phyloP scores from a whole-genome alignment of 2,329 filamentous ascomycete genomes.

The Fusarium chuoi region DNA sequence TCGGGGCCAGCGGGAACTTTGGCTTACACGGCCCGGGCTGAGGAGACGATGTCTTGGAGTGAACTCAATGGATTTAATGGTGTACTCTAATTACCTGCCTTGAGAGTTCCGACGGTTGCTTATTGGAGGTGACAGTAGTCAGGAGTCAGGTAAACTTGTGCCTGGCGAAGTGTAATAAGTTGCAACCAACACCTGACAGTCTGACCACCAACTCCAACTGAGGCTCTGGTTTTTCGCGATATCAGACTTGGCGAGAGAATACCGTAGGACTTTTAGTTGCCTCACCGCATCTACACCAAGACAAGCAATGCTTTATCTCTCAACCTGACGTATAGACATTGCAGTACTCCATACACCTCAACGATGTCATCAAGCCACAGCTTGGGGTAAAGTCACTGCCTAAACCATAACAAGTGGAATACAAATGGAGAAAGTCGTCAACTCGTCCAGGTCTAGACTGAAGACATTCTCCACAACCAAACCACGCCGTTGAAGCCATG shows the following conservation, averaged over 20 bases:
- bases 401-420: slow-evolving; percentile 28
- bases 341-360: not conserved
- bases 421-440: slow-evolving; percentile 11
- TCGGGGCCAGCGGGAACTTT: slow-evolving; percentile 5
- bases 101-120: slow-evolving; percentile 3
- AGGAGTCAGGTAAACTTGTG: not conserved
- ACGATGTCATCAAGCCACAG: slow-evolving; percentile 18
- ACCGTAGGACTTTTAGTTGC: too few relatives aligned
- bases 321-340: not conserved
- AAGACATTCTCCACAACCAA: slow-evolving; percentile 3
- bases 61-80: slow-evolving; percentile 6
- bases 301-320: not conserved
- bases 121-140: slow-evolving; percentile 8
- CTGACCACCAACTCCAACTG: not conserved
- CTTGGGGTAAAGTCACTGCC: slow-evolving; percentile 5
- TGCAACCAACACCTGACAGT: slow-evolving; percentile 17
- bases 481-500: slow-evolving; percentile 17
- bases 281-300: not conserved
- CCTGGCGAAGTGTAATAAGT: slow-evolving; percentile 24
- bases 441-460: slow-evolving; percentile 6
- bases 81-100: slow-evolving; percentile 12
- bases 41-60: slow-evolving; percentile 4
- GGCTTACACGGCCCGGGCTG: not conserved
- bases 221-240: not conserved
- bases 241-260: not conserved